Evolutionary conservation across 805 yeast species (phyloP).

Genomic region (Zygotorulaspora florentina): DNA sequence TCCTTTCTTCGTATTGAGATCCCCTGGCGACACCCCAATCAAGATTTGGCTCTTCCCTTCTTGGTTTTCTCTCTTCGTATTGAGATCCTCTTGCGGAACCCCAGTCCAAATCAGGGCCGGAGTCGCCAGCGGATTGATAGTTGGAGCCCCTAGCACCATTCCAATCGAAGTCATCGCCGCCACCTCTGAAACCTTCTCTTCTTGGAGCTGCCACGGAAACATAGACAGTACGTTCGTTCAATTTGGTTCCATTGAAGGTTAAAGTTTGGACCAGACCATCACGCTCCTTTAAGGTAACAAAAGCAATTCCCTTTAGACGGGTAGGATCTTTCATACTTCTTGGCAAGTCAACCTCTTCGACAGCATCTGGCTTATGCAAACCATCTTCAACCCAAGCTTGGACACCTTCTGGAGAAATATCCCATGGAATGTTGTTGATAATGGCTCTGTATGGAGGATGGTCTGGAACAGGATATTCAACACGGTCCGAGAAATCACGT

Average conservation of each 20-base stretch:
- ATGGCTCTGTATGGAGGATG: conserved; percentile 90
- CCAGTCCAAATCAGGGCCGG: conserved; percentile 48
- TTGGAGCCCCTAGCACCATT: conserved; percentile 39
- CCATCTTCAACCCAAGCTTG: conserved; percentile 57
- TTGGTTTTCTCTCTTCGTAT: conserved; percentile 34
- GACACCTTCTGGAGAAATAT: conserved; percentile 61
- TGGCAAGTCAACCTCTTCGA: conserved; percentile 68
- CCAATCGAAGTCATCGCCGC: conserved; percentile 43
- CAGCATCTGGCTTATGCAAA: conserved; percentile 48
- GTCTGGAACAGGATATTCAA: conserved; percentile 83
- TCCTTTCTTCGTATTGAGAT: conserved; percentile 34
- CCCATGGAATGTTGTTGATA: conserved; percentile 82
- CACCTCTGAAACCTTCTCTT: conserved; percentile 40
- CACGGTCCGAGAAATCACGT: conserved; percentile 44
- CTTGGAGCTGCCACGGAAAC: conserved; percentile 77
- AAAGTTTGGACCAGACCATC: conserved; percentile 75
- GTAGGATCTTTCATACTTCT: conserved; percentile 57
- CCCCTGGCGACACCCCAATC: conserved; percentile 37
- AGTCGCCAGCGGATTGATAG: conserved; percentile 25
- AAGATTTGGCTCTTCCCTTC: conserved; percentile 36
- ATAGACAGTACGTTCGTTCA: conserved; percentile 66
- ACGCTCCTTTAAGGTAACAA: conserved; percentile 73
- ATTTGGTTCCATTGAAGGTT: conserved; percentile 61
- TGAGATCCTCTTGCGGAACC: conserved; percentile 48
- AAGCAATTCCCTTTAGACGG: conserved; percentile 81